A percentile compares a stretch with the other conserved stretches of the same genome.
These are phyloP conservation scores for Paulownia fortunei DNA, from an alignment of 257 asterid species.

Conservation along the genomic window DNA sequence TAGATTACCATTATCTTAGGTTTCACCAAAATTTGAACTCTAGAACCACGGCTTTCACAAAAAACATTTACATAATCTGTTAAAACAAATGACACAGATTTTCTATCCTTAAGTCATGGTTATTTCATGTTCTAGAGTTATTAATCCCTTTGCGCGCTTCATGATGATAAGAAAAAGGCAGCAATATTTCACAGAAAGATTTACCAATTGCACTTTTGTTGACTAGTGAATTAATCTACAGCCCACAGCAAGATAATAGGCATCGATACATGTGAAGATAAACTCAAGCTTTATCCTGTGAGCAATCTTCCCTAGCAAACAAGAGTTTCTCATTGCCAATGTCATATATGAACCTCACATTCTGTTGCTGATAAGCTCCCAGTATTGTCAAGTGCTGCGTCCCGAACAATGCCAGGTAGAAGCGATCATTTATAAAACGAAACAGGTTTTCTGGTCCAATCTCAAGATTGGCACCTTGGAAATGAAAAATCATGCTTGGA, in stretches of 20 bases:
- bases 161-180: too few relatives aligned
- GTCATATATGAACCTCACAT: conserved; percentile 8
- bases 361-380: conserved; percentile 31
- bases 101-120: too few relatives aligned
- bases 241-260: neutral
- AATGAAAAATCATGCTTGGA: conserved; percentile 15
- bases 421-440: neutral
- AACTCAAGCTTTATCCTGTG: conserved; percentile 2
- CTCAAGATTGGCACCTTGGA: conserved; percentile 9
- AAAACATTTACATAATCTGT: neutral
- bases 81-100: too few relatives aligned
- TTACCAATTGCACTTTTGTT: too few relatives aligned
- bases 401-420: conserved; percentile 16
- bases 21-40: neutral
- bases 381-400: neutral
- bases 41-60: neutral
- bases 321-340: neutral
- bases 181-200: too few relatives aligned
- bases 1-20: neutral
- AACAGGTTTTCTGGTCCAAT: conserved; percentile 11
- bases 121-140: too few relatives aligned
- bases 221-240: too few relatives aligned
- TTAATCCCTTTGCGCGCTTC: too few relatives aligned
- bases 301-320: conserved; percentile 23
- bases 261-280: neutral